Conservation (phyloP, 1,139 yeast genomes). For the Saccharomyces hybrid region DNA sequence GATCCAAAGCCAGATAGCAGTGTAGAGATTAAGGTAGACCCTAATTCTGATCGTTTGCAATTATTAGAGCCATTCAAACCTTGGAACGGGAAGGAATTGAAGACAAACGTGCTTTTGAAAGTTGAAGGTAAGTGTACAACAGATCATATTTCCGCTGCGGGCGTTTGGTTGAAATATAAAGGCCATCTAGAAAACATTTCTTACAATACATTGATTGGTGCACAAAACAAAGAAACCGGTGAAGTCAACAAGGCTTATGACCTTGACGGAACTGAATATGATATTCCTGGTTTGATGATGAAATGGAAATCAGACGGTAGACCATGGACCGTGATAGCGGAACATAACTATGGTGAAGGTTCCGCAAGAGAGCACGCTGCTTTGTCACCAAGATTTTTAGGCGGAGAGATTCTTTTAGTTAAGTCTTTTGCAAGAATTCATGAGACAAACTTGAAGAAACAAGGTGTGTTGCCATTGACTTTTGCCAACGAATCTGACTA, state of each 20-base stretch:
- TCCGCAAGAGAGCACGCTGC: conserved; percentile 99
- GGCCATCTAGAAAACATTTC: conserved; percentile 96
- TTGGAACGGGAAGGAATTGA: conserved; percentile 78
- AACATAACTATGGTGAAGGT: conserved; percentile 97
- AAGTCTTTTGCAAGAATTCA: conserved; percentile 96
- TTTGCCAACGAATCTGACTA: conserved; percentile 86
- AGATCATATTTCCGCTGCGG: conserved; percentile 97
- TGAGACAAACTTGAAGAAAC: conserved; percentile 86
- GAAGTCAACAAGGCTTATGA: conserved; percentile 89
- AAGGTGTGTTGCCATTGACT: conserved; percentile 91
- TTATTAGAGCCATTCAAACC: conserved; percentile 79
- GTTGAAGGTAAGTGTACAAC: conserved; percentile 98
- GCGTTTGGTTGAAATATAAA: conserved; percentile 97
- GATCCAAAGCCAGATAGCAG: conserved; percentile 66
- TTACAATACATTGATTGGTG: conserved; percentile 91
- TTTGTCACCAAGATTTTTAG: conserved; percentile 84
- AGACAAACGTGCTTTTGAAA: conserved; percentile 68
- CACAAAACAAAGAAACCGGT: conserved; percentile 93
- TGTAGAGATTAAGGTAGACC: conserved; percentile 66
- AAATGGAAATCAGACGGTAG: conserved; percentile 80
- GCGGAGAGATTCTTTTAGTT: conserved; percentile 81
- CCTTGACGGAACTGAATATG: conserved; percentile 64
- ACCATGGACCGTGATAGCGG: conserved; percentile 95
- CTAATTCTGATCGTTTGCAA: conserved; percentile 74
- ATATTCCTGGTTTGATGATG: conserved; percentile 95